These are phyloP conservation scores for Entomophthora muscae DNA, from an alignment of 371 early-diverging fungal species.

Conservation along the genomic window DNA sequence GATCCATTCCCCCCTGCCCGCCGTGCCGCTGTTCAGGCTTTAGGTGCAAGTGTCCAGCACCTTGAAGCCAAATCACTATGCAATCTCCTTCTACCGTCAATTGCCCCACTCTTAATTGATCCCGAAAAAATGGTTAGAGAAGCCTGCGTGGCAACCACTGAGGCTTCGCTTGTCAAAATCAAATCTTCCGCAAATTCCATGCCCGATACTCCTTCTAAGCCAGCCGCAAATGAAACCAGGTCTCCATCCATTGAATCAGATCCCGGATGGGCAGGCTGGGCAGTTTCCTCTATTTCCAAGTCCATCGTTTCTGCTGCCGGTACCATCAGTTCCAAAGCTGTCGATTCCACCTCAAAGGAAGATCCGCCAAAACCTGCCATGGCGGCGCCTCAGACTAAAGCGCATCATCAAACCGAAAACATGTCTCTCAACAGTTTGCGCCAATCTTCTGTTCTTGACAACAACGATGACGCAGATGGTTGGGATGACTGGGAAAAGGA, in stretches of 20 bases:
- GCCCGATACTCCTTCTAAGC: constrained; percentile 20
- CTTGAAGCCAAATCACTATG: constrained; percentile 60
- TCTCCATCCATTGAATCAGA: background rate
- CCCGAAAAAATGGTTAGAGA: constrained; percentile 47
- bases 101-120: constrained; percentile 60
- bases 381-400: background rate
- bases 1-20: constrained; percentile 88
- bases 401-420: background rate
- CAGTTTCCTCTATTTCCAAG: constrained; percentile 32
- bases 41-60: constrained; percentile 51
- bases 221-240: background rate
- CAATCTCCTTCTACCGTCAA: constrained; percentile 52
- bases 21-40: constrained; percentile 71
- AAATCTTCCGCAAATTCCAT: constrained; percentile 49
- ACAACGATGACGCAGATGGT: background rate
- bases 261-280: constrained; percentile 51
- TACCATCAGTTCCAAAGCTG: background rate
- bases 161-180: constrained; percentile 15
- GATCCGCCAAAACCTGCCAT: no score
- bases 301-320: background rate
- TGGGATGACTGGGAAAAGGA: background rate
- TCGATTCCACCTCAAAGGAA: no score
- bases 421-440: background rate
- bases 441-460: background rate
- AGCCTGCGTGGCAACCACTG: background rate